Base-by-base conservation (phyloP, 768 basidiomycete genomes). In the Phlebiopsis flavidoalba region DNA sequence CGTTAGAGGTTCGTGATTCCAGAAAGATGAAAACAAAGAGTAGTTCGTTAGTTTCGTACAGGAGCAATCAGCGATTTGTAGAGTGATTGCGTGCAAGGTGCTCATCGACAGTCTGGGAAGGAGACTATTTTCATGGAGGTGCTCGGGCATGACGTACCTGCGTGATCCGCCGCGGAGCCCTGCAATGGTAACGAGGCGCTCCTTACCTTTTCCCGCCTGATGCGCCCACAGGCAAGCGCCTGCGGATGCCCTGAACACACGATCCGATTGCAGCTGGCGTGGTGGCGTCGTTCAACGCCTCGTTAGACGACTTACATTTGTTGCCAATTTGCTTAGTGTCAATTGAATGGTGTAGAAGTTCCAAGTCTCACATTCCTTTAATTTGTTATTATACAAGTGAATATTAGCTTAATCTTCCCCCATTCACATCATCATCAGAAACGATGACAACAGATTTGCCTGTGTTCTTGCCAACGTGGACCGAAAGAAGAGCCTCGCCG, bases 391-490 rank as follows among this genome's bases (percentile, higher is more conserved):
- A 49, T 43, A 43, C 48, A 21, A 40, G n/a, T 37, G 33, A 31
- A 31, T 31, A 31, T 31, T 6, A 6, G 6, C 26, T 31, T 31
- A 31, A 6, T 31, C 6, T 31, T 31, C 6, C n/a, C 26, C 26
- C 26, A 2, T 35, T 36, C 50, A 56, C 53, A n/a, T 17, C 53
- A 19, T 45, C 54, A 14, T 60, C 47, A 10, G 45, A 48, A 11
- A 61, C 56, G 35, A 61, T 49, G 21, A 61, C 57, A 10, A 61
- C 56, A 7, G 60, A 36, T 55, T 61, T 61, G 51, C 60, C 60
- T 11, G 52, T 11, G 37, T 57, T 61, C 45, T 45, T 51, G 35
- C 54, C 56, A 10, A 4, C 5, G 40, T 61, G 60, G 45, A 61
- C 56, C 19, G 54, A 50, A 17, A 19, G 17, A 19, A 61, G 50